These are phyloP conservation scores for Aspergillus carbonarius DNA, from an alignment of 2,329 filamentous ascomycete species.

Conservation along the genomic window DNA sequence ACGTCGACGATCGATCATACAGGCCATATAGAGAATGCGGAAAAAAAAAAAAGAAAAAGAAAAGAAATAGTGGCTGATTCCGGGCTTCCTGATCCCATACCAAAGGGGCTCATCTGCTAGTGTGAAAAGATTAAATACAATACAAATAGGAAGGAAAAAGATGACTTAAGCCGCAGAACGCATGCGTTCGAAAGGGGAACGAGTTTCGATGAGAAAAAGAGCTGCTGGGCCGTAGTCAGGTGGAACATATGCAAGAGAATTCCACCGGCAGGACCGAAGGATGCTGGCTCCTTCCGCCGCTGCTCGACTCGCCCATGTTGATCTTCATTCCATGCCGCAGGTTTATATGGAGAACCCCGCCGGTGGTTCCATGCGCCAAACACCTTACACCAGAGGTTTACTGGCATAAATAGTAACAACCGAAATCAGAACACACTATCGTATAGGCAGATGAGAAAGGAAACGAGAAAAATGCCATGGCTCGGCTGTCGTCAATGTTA, in stretches of 20 bases:
- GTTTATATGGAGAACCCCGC: constrained; percentile 18
- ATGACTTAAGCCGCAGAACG: constrained; percentile 1
- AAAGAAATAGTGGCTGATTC: constrained; percentile 5
- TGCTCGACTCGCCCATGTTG: constrained; percentile 14
- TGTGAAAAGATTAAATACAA: constrained; percentile 31
- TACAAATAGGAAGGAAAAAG: constrained; percentile 26
- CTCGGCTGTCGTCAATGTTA: constrained; percentile 14
- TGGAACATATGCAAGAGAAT: constrained; percentile 15
- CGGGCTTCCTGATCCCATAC: constrained; percentile 11
- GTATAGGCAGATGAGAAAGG: constrained; percentile 10
- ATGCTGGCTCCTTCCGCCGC: constrained; percentile 11
- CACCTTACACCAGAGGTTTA: constrained; percentile 25
- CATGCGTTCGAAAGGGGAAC: constrained; percentile 19
- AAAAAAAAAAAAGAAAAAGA: constrained; percentile 4
- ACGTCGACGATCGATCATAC: constrained; percentile 2
- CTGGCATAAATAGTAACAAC: constrained; percentile 21
- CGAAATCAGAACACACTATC: constrained; percentile 21
- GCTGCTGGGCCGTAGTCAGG: constrained; percentile 14
- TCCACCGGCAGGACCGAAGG: not conserved
- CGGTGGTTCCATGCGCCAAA: constrained; percentile 25
- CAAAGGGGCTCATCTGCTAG: constrained; percentile 13
- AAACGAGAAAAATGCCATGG: constrained; percentile 9
- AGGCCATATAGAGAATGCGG: not conserved
- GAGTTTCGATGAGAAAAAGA: constrained; percentile 17
- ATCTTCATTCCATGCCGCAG: constrained; percentile 19